phyloP scores from a whole-genome alignment of 169 alveolate species.

The Eimeria necatrix region DNA sequence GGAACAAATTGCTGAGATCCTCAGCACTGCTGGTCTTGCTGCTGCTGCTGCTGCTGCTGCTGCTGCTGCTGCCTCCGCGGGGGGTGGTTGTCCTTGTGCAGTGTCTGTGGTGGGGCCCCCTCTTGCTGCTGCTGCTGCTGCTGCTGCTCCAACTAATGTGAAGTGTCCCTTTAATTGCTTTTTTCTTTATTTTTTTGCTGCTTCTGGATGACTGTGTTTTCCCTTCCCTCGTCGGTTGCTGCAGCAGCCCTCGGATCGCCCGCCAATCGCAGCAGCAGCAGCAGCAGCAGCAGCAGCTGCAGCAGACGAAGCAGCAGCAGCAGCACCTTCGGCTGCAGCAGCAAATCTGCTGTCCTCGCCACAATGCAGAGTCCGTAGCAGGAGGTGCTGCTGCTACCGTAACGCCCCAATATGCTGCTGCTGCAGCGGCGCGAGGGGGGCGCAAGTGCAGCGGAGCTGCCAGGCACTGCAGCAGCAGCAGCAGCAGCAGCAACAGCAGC shows the following conservation, averaged over 20 bases:
- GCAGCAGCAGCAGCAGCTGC: background rate
- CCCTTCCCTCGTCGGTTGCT: background rate
- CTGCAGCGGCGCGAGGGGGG: background rate
- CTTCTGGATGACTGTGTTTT: background rate
- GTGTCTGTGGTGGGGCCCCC: slow-evolving; percentile 34
- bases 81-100: background rate
- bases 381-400: background rate
- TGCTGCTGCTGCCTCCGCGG: background rate
- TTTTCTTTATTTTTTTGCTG: background rate
- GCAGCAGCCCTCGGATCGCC: background rate
- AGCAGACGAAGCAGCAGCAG: too few species aligned
- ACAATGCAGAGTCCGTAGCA: too few species aligned
- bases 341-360: too few species aligned
- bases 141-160: background rate
- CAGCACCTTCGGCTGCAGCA: too few species aligned
- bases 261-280: background rate
- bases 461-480: background rate
- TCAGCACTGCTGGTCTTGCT: background rate
- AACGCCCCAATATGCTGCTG: slow-evolving; percentile 1
- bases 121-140: slow-evolving; percentile 4
- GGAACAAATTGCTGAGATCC: background rate
- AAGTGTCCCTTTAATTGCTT: background rate
- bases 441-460: background rate
- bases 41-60: slow-evolving; percentile 35
- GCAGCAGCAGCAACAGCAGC: slow-evolving; percentile 32